Conservation (phyloP, 1,284 basidiomycete genomes). For the Cryptococcus sp. region DNA sequence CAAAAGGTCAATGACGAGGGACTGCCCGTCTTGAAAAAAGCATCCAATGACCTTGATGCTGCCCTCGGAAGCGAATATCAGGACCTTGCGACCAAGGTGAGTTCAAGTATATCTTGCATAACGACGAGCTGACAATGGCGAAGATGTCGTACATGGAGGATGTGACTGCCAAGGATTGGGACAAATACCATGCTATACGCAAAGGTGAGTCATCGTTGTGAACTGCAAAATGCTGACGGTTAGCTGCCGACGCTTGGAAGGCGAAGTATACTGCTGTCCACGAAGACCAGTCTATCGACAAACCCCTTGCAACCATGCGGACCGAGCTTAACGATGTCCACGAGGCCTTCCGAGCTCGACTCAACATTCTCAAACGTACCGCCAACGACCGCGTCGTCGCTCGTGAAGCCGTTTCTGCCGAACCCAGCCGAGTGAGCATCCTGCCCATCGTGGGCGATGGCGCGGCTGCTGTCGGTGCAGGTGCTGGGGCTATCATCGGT, state of each 20-base stretch:
- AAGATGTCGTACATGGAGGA: constrained; percentile 32
- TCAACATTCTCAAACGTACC: constrained; percentile 30
- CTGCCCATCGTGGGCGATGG: constrained; percentile 34
- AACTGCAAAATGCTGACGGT: background rate
- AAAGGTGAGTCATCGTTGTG: constrained; percentile 25
- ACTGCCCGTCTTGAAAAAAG: constrained; percentile 25
- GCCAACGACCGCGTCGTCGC: constrained; percentile 43
- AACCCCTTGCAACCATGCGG: constrained; percentile 26
- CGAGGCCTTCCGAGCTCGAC: constrained; percentile 33
- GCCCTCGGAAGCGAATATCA: constrained; percentile 35
- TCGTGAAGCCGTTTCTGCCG: constrained; percentile 28
- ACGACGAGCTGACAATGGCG: constrained; percentile 1
- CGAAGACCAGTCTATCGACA: constrained; percentile 26
- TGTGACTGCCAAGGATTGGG: constrained; percentile 40
- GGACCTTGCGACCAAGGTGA: constrained; percentile 37
- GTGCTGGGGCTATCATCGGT: constrained; percentile 32
- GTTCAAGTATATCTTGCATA: constrained; percentile 5
- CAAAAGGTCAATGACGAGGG: constrained; percentile 22
- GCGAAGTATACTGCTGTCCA: constrained; percentile 31
- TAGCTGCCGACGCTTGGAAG: constrained; percentile 35
- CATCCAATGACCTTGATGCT: constrained; percentile 29
- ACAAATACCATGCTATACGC: constrained; percentile 37
- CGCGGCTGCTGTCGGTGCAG: constrained; percentile 17
- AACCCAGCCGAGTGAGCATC: constrained; percentile 31
- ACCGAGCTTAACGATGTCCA: constrained; percentile 43